A percentile compares a stretch with the other conserved stretches of the same genome.
phyloP scores from a whole-genome alignment of 2,329 filamentous ascomycete species.

The Arthrobotrys musiformis region DNA sequence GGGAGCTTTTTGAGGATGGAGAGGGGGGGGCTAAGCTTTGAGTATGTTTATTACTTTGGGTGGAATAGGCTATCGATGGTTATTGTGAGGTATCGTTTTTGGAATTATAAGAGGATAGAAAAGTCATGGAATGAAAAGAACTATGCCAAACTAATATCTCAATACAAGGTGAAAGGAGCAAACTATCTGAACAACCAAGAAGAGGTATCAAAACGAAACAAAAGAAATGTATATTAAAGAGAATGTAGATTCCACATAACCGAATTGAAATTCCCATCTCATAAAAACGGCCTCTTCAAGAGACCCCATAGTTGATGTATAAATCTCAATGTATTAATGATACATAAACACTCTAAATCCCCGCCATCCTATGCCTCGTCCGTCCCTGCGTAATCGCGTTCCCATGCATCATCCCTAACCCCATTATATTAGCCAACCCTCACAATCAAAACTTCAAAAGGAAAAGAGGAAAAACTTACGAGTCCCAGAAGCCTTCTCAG shows the following conservation, averaged over 20 bases:
- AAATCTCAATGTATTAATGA: neutral
- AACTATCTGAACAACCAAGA: neutral
- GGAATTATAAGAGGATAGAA: neutral
- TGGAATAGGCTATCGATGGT: neutral
- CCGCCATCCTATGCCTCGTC: constrained; percentile 40
- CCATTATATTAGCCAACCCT: neutral
- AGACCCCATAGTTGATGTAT: neutral
- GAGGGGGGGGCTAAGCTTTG: constrained; percentile 55
- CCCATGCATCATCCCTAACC: constrained; percentile 51
- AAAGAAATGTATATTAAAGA: neutral
- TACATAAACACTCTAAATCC: constrained; percentile 17
- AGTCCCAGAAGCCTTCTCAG: constrained; percentile 43
- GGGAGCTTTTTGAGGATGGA: constrained; percentile 80
- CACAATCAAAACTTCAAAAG: neutral
- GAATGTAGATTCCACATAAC: neutral
- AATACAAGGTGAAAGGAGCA: too few relatives aligned
- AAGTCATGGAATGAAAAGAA: neutral
- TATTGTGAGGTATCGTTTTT: constrained; percentile 52
- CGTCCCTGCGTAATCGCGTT: constrained; percentile 42
- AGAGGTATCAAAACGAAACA: neutral
- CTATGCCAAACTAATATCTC: neutral
- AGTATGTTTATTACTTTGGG: neutral
- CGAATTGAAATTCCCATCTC: neutral
- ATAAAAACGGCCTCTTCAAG: constrained; percentile 23
- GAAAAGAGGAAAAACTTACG: constrained; percentile 25